Evolutionary conservation across 768 basidiomycete species (phyloP).

Genomic region (Tylopilus sp.): DNA sequence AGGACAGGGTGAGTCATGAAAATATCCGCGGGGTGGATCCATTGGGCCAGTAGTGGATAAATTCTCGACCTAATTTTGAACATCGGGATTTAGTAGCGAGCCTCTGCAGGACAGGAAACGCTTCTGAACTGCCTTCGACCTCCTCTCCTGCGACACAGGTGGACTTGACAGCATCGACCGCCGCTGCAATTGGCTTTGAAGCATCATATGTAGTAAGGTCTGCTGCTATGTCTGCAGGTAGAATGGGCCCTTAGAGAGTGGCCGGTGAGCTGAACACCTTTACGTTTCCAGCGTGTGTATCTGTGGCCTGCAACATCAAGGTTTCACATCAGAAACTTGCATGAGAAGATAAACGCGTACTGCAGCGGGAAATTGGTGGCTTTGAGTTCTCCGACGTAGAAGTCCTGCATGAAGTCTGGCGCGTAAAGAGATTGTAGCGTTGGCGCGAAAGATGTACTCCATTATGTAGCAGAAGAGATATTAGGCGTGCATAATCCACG

Average conservation of each 20-base stretch:
- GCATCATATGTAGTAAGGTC: too few species aligned
- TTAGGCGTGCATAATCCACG: constrained; percentile 51
- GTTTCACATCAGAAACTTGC: background rate
- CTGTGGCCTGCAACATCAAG: constrained; percentile 58
- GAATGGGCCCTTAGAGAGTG: constrained; percentile 68
- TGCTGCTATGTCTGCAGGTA: too few species aligned
- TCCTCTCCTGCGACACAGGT: too few species aligned
- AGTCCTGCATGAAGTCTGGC: constrained; percentile 87
- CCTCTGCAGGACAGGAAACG: too few species aligned
- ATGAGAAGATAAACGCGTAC: constrained; percentile 45
- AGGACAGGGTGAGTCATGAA: background rate
- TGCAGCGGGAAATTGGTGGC: constrained; percentile 67
- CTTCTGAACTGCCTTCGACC: too few species aligned
- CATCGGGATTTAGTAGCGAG: too few species aligned
- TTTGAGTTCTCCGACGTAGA: constrained; percentile 89
- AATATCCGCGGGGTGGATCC: constrained; percentile 5
- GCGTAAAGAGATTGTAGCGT: constrained; percentile 52
- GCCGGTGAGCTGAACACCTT: too few species aligned
- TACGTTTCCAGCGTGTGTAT: constrained; percentile 85
- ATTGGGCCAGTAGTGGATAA: constrained; percentile 11
- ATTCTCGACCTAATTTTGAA: constrained; percentile 11
- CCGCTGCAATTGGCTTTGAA: too few species aligned
- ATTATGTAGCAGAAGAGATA: constrained; percentile 58
- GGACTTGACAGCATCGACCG: too few species aligned
- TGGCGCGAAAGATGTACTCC: constrained; percentile 44